Conservation (phyloP, 768 basidiomycete genomes). For the Termitomyces sp. region DNA sequence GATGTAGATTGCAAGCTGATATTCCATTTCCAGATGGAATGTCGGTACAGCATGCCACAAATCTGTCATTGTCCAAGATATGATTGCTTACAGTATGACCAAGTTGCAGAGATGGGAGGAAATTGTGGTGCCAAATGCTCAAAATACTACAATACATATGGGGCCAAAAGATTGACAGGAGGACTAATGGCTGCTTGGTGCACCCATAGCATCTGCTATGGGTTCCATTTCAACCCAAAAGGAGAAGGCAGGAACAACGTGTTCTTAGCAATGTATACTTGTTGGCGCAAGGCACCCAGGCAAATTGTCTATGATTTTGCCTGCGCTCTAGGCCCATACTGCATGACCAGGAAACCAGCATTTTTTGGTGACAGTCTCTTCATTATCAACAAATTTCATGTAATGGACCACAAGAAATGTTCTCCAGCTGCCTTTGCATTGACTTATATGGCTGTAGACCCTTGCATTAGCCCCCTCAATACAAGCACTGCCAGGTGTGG, state of each 20-base stretch:
- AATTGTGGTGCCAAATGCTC: not conserved
- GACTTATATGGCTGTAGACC: not conserved
- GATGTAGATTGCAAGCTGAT: too few species aligned
- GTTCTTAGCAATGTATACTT: slow-evolving; percentile 34
- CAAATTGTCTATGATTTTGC: slow-evolving; percentile 17
- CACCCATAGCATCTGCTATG: slow-evolving; percentile 28
- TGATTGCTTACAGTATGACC: not conserved
- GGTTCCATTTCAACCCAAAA: slow-evolving; percentile 32
- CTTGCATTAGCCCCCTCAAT: slow-evolving; percentile 9
- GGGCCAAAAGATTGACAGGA: slow-evolving; percentile 17
- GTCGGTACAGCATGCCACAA: not conserved
- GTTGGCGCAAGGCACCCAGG: slow-evolving; percentile 20
- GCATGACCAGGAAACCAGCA: slow-evolving; percentile 12
- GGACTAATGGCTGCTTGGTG: slow-evolving; percentile 30
- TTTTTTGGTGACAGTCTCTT: slow-evolving; percentile 17
- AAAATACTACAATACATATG: slow-evolving; percentile 1
- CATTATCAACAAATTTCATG: slow-evolving; percentile 15
- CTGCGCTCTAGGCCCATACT: slow-evolving; percentile 17
- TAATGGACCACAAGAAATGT: not conserved
- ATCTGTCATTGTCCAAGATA: not conserved
- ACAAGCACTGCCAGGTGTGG: slow-evolving; percentile 20
- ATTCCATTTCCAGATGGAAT: not conserved
- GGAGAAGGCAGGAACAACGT: slow-evolving; percentile 36
- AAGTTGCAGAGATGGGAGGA: not conserved
- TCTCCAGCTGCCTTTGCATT: not conserved